phyloP scores from a whole-genome alignment of 1,284 basidiomycete species.

The Apiotrichum sp. region DNA sequence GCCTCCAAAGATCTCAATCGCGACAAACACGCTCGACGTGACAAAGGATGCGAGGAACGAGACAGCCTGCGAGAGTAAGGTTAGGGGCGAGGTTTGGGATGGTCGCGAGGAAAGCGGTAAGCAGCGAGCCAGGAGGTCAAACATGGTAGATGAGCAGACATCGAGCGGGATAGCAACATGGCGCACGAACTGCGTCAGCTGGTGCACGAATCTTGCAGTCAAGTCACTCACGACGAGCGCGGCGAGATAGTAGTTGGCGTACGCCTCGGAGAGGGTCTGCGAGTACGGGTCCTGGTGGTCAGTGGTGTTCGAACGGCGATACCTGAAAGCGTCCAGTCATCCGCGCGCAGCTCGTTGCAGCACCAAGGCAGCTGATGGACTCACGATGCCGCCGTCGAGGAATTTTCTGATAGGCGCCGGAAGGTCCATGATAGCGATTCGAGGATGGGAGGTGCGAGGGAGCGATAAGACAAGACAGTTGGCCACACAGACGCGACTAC shows the following conservation, averaged over 20 bases:
- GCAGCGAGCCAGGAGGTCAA: not conserved
- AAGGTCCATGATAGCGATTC: slow-evolving; percentile 24
- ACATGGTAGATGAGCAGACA: too few relatives aligned
- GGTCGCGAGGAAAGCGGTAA: too few relatives aligned
- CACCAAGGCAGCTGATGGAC: not conserved
- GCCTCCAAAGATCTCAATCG: slow-evolving; percentile 31
- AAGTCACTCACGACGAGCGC: slow-evolving; percentile 29
- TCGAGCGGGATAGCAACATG: not conserved
- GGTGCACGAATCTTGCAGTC: not conserved
- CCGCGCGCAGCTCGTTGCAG: too few relatives aligned
- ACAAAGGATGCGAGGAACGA: slow-evolving; percentile 30
- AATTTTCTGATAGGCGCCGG: slow-evolving; percentile 19
- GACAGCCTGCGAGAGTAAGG: slow-evolving; percentile 17
- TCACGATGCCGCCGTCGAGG: slow-evolving; percentile 32
- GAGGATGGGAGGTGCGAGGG: not conserved
- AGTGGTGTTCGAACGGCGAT: not conserved
- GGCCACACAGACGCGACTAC: too few relatives aligned
- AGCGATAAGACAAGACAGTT: too few relatives aligned
- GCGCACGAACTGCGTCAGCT: not conserved
- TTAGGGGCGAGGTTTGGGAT: not conserved
- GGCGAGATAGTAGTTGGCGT: slow-evolving; percentile 31
- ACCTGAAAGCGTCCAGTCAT: too few relatives aligned
- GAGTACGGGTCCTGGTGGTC: slow-evolving; percentile 32
- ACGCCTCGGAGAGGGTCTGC: slow-evolving; percentile 29
- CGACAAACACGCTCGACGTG: slow-evolving; percentile 29